Base-by-base conservation (phyloP, 148 eudicot species). In the Polygonum maritimum region DNA sequence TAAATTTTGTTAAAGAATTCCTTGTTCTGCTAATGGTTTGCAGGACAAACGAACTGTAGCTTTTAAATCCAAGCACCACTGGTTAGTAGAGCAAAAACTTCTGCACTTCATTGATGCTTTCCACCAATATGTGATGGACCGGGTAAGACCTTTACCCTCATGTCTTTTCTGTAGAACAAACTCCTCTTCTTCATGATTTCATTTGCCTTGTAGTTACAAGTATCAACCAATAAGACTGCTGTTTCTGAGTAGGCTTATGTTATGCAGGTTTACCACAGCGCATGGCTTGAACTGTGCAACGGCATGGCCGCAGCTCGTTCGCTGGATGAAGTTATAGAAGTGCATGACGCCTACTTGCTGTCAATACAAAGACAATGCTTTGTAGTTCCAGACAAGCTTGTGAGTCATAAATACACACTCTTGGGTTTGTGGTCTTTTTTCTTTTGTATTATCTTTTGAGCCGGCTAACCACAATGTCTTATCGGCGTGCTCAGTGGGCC, bases 81-180 rank as follows among this genome's bases (percentile, higher is more conserved):
- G 96, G 99, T 77, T 95, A 75, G 90, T 95, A 78, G 96, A 90
- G 83, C 99, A 95, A 81, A 95, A 95, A 81, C 92, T 95, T 55
- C 85, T 92, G 75, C 99, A 95, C 82, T 95, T 95, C 80, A 96
- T 95, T 78, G 99, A 95, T 88, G 99, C 99, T 75, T 95, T 95
- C 86, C 98, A 95, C 84, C 97, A 95, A 83, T 95, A 95, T 77
- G 97, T 95, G 78, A 95, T 95, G 99, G 99, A 95, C 80, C 85
- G 96, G 80, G 99, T 95, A 92, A 88, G 88, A 69, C 39, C 21
- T 76, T 41, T 77, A 16, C 71, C 73, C 55, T 22, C 41, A 44
- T 76, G 65, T 40, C 0, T 26, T 26, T 26, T 54, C 4, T 54
- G 22, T 2, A 18, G 18, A 54, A 26, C 16, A 3, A 31, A 62